These are phyloP conservation scores for Trichoderma koningiopsis DNA, from an alignment of 2,329 filamentous ascomycete species.

Conservation along the genomic window DNA sequence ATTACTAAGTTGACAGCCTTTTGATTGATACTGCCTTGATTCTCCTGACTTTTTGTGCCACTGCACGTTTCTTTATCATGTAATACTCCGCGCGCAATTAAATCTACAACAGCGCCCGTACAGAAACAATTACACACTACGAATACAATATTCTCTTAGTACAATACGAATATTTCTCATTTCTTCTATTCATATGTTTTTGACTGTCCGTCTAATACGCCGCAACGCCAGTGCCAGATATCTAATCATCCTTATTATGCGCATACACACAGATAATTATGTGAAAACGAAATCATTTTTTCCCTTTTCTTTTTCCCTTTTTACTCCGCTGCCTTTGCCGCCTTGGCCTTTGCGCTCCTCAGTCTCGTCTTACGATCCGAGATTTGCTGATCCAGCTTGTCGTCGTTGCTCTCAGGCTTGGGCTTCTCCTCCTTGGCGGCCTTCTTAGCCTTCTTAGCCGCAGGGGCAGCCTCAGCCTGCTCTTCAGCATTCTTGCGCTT, in stretches of 20 bases:
- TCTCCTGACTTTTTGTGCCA: background rate
- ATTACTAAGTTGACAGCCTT: too few relatives aligned
- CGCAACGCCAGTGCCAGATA: slow-evolving; percentile 38
- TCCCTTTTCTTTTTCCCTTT: slow-evolving; percentile 32
- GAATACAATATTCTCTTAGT: background rate
- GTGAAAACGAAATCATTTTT: slow-evolving; percentile 2
- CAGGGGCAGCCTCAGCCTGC: slow-evolving; percentile 47
- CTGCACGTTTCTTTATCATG: background rate
- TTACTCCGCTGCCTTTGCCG: slow-evolving; percentile 54
- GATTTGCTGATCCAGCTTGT: slow-evolving; percentile 60
- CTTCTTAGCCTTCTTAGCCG: slow-evolving; percentile 42
- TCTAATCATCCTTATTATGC: slow-evolving; percentile 27
- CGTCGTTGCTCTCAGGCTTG: slow-evolving; percentile 51
- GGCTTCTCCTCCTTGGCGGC: slow-evolving; percentile 37
- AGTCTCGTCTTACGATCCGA: slow-evolving; percentile 59
- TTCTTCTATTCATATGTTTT: slow-evolving; percentile 30
- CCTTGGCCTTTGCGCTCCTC: slow-evolving; percentile 61
- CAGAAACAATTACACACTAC: background rate
- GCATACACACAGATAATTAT: slow-evolving; percentile 24
- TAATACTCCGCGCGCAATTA: background rate
- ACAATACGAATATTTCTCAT: slow-evolving; percentile 13
- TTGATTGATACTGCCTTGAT: background rate
- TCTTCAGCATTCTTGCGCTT: slow-evolving; percentile 59
- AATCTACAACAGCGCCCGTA: background rate
- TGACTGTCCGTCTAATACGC: slow-evolving; percentile 33